A percentile compares a stretch with the other conserved stretches of the same genome.
phyloP scores from a whole-genome alignment of 2,329 filamentous ascomycete genomes.

The Blastomyces parvus region DNA sequence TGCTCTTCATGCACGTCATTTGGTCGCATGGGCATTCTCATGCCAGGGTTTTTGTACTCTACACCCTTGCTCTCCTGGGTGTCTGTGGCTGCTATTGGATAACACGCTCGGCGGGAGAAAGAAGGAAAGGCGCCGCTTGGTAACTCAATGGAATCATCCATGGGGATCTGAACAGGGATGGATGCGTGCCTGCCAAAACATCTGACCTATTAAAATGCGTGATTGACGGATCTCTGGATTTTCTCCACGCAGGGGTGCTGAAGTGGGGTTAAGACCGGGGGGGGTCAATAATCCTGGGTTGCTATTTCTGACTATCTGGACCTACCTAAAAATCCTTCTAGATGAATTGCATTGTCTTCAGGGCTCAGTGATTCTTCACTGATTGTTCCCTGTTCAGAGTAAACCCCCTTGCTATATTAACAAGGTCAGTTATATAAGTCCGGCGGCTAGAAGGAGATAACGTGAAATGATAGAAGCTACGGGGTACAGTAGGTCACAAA shows the following conservation, averaged over 20 bases:
- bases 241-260: too few species aligned
- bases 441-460: not conserved
- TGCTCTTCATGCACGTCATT: not conserved
- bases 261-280: too few species aligned
- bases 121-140: too few species aligned
- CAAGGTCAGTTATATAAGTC: not conserved
- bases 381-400: not conserved
- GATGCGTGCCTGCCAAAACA: not conserved
- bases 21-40: not conserved
- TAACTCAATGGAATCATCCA: not conserved
- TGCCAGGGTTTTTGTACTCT: not conserved
- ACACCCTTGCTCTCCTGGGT: not conserved
- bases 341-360: not conserved
- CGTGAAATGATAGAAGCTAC: too few species aligned
- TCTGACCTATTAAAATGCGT: not conserved
- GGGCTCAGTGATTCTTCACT: not conserved
- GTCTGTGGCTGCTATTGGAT: not conserved
- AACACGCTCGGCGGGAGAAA: too few species aligned
- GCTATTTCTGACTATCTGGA: too few species aligned
- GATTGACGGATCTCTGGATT: too few species aligned
- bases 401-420: not conserved
- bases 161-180: not conserved
- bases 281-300: too few species aligned
- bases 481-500: too few species aligned
- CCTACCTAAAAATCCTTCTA: too few species aligned